phyloP scores from a whole-genome alignment of 345 rosid genomes.

The Limnanthes douglasii region DNA sequence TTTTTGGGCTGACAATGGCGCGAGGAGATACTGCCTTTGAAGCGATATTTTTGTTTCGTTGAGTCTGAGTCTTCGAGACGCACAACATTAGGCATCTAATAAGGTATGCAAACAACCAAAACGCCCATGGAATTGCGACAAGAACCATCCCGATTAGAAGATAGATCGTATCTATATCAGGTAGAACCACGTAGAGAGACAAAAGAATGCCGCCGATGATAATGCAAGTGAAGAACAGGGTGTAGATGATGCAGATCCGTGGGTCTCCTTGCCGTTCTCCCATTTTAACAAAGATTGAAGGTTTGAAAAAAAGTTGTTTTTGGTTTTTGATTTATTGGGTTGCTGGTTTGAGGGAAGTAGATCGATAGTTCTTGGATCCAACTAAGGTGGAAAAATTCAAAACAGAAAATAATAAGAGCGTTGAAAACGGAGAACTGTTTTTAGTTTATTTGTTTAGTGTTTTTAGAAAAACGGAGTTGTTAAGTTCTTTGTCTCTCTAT shows the following conservation, averaged over 20 bases:
- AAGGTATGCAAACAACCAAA: conserved; percentile 26
- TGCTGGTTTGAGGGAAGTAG: background rate
- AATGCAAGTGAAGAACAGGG: conserved; percentile 17
- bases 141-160: conserved; percentile 19
- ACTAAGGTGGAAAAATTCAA: background rate
- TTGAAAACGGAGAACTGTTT: conserved; percentile 1
- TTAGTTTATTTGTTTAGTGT: too few species aligned
- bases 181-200: conserved; percentile 18
- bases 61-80: too few species aligned
- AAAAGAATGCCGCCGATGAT: conserved; percentile 23
- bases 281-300: too few species aligned
- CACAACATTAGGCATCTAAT: conserved; percentile 19
- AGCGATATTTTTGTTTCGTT: too few species aligned
- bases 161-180: too few species aligned
- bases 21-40: too few species aligned
- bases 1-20: too few species aligned
- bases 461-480: background rate
- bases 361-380: background rate
- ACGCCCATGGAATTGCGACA: conserved; percentile 30
- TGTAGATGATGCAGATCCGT: conserved; percentile 10
- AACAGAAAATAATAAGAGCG: background rate
- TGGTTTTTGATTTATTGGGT: too few species aligned
- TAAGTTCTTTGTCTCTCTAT: background rate
- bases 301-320: too few species aligned
- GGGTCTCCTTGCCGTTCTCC: conserved; percentile 19